Evolutionary conservation across 179 eudicot genomes (phyloP).

Genomic region (Spergularia azorica): DNA sequence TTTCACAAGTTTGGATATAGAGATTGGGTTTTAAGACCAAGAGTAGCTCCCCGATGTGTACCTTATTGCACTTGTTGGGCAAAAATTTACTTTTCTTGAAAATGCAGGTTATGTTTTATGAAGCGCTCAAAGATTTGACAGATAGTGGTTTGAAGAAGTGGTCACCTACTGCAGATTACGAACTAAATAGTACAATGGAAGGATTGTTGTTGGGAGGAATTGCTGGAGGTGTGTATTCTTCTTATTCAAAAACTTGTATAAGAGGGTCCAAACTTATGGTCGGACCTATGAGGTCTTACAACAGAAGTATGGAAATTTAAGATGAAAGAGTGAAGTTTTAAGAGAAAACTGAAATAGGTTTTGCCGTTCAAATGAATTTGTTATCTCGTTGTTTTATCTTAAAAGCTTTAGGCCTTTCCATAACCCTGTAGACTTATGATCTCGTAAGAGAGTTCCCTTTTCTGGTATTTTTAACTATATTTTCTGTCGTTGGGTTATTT

Average conservation of each 20-base stretch:
- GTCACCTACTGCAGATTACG: slow-evolving; percentile 46
- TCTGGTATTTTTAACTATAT: neutral
- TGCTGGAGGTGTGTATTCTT: slow-evolving; percentile 70
- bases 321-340: too few relatives aligned
- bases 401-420: too few relatives aligned
- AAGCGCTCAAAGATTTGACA: slow-evolving; percentile 64
- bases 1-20: neutral
- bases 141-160: slow-evolving; percentile 64
- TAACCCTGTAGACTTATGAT: too few relatives aligned
- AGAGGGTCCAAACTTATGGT: too few relatives aligned
- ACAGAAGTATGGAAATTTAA: too few relatives aligned
- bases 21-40: neutral
- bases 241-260: neutral
- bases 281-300: too few relatives aligned
- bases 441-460: too few relatives aligned
- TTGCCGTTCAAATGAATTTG: too few relatives aligned
- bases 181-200: slow-evolving; percentile 56
- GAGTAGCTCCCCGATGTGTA: neutral
- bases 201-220: slow-evolving; percentile 87
- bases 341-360: too few relatives aligned
- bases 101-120: slow-evolving; percentile 80
- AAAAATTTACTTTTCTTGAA: neutral
- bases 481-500: neutral
- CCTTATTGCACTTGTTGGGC: neutral
- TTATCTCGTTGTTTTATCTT: too few relatives aligned